Conservation (phyloP, 768 basidiomycete species). For the Solioccasus polychromus region DNA sequence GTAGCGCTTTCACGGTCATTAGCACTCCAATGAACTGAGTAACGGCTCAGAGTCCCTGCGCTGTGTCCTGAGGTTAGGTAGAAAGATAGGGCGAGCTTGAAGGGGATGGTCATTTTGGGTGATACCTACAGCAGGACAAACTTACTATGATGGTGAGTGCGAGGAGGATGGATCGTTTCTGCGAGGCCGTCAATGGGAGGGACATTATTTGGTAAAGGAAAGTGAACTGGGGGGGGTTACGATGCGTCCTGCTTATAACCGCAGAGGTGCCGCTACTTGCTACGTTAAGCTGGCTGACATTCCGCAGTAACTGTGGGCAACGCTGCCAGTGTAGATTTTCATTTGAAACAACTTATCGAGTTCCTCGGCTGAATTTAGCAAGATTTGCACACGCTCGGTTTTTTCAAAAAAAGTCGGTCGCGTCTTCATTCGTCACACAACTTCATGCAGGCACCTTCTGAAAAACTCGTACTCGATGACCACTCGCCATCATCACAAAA, state of each 20-base stretch:
- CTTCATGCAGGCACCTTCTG: no score
- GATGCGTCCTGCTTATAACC: no score
- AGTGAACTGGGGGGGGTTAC: background rate
- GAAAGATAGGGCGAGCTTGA: slow-evolving; percentile 21
- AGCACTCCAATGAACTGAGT: slow-evolving; percentile 1
- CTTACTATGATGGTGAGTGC: slow-evolving; percentile 27
- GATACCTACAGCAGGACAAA: background rate
- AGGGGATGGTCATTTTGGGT: background rate
- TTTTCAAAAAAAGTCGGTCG: no score
- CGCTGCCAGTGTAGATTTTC: no score
- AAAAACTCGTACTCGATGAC: slow-evolving; percentile 33
- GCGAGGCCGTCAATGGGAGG: slow-evolving; percentile 25
- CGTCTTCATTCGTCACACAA: slow-evolving; percentile 10
- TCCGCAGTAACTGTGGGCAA: no score
- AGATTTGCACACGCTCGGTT: slow-evolving; percentile 29
- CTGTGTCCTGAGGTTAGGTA: slow-evolving; percentile 14
- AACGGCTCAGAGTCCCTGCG: background rate
- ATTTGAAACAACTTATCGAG: no score
- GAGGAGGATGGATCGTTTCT: slow-evolving; percentile 29
- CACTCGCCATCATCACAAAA: slow-evolving; percentile 35
- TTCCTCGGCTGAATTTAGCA: slow-evolving; percentile 18
- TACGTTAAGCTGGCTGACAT: no score
- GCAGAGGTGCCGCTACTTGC: no score
- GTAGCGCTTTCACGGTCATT: background rate
- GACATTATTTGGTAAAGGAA: slow-evolving; percentile 8